phyloP scores from a whole-genome alignment of 495 filamentous ascomycete species.

The Tuber calosporum region DNA sequence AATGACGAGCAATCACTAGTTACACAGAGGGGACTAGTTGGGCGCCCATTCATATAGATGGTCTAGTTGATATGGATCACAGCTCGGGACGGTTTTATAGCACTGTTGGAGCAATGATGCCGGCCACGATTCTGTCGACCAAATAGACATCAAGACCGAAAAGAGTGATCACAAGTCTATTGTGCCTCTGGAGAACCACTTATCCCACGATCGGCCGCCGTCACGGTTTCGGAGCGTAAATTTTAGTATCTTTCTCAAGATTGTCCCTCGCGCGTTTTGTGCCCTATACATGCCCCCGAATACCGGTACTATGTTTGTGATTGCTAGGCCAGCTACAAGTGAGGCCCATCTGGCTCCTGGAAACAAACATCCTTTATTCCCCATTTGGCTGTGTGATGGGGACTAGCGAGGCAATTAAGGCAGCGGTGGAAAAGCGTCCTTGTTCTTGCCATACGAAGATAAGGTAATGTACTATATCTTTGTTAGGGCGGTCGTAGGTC shows the following conservation, averaged over 20 bases:
- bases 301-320: neutral
- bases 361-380: neutral
- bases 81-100: too few species aligned
- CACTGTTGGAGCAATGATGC: too few species aligned
- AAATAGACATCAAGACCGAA: neutral
- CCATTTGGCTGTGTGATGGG: too few species aligned
- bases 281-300: neutral
- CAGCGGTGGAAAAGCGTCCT: too few species aligned
- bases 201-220: too few species aligned
- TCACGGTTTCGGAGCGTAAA: neutral
- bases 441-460: too few species aligned
- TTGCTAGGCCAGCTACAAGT: neutral
- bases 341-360: neutral
- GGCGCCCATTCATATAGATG: too few species aligned
- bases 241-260: neutral
- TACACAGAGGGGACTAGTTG: too few species aligned
- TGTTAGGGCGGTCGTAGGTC: neutral
- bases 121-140: neutral
- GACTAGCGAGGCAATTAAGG: too few species aligned
- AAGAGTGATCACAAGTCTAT: neutral
- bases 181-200: neutral
- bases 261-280: neutral
- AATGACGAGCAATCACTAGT: too few species aligned
- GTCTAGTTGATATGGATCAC: too few species aligned
- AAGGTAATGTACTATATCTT: neutral